Base-by-base conservation (phyloP, 2,329 filamentous ascomycete genomes). In the Aspergillus novofumigatus region DNA sequence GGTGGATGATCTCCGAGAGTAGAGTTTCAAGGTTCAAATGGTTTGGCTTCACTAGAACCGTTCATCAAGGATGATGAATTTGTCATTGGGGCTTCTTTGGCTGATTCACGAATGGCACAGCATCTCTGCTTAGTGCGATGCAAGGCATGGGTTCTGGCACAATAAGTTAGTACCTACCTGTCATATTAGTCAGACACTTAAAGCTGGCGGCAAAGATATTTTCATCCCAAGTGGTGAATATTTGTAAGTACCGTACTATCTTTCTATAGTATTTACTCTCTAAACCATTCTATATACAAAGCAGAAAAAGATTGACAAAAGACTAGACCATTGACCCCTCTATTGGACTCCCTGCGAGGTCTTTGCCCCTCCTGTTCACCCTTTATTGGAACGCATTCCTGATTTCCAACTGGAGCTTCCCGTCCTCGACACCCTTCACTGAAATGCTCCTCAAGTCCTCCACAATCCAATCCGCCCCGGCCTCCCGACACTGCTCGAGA, bases 381-480 rank as follows among this genome's bases (percentile, higher is more conserved):
- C 42, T 54, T 62, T 70, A 73, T 67, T 74, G 70, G 54, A 74
- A 71, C 5, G 84, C 84, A 72, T 91, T 80, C 57, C 75, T 77
- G 64, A 95, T 84, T 76, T 91, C 85, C 62, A 95, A 74, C 62
- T 82, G 84, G 54, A 89, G 81, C 62, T 76, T 76, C n/a, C 84
- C 86, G 52, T 78, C 81, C 59, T 80, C 77, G 62, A 76, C 77
- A 53, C 82, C 79, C 66, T 78, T 77, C 54, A 95, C 77, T 65
- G 76, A 84, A 60, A 96, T 84, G 62, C 89, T 92, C 56, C 81
- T 79, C 76, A 96, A 80, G 75, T 97, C 91, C 73, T 81, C 80
- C 56, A 96, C 87, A 52, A 96, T 86, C 87, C 90, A 96, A 77
- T 96, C 91, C 48, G 92, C 91, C n/a, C 85, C 87, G 4, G 91